These are phyloP conservation scores for Pholiota molesta DNA, from an alignment of 768 basidiomycete genomes.

Conservation along the genomic window DNA sequence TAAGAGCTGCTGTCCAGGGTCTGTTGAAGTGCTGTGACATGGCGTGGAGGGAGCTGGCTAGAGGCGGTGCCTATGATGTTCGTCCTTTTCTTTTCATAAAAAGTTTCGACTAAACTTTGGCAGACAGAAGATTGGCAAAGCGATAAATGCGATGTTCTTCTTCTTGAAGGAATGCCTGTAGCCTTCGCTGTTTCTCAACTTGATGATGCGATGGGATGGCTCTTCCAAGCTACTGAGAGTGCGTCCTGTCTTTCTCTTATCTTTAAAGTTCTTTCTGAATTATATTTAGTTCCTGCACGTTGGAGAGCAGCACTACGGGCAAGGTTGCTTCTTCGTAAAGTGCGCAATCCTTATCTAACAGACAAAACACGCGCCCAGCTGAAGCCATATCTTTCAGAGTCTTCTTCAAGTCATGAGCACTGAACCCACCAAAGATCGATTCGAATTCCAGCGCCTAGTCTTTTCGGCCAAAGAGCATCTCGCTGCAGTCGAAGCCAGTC, in stretches of 20 bases:
- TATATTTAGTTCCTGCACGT: slow-evolving; percentile 39
- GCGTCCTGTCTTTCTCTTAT: slow-evolving; percentile 10
- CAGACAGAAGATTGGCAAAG: slow-evolving; percentile 90
- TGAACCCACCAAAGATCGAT: slow-evolving; percentile 39
- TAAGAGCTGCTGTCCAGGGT: slow-evolving; percentile 68
- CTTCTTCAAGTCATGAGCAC: slow-evolving; percentile 53
- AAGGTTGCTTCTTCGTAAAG: slow-evolving; percentile 63
- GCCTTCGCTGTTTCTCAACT: slow-evolving; percentile 54
- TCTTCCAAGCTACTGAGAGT: slow-evolving; percentile 50
- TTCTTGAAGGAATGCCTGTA: slow-evolving; percentile 66
- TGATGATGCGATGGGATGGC: slow-evolving; percentile 66
- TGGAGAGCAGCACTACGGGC: slow-evolving; percentile 57
- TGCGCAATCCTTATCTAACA: slow-evolving; percentile 21
- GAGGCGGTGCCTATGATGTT: slow-evolving; percentile 78
- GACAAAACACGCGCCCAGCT: neutral
- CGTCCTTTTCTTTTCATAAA: slow-evolving; percentile 30
- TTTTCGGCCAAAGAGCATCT: slow-evolving; percentile 44
- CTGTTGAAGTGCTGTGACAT: slow-evolving; percentile 83
- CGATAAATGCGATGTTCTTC: slow-evolving; percentile 82
- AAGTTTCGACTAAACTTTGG: slow-evolving; percentile 17
- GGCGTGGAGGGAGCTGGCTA: slow-evolving; percentile 78
- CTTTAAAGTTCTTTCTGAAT: slow-evolving; percentile 2
- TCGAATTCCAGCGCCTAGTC: slow-evolving; percentile 40
- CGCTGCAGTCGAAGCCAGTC: slow-evolving; percentile 37
- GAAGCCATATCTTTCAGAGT: slow-evolving; percentile 32